Conservation (phyloP, 805 yeast species). For the Saccharomycopsis sp. region DNA sequence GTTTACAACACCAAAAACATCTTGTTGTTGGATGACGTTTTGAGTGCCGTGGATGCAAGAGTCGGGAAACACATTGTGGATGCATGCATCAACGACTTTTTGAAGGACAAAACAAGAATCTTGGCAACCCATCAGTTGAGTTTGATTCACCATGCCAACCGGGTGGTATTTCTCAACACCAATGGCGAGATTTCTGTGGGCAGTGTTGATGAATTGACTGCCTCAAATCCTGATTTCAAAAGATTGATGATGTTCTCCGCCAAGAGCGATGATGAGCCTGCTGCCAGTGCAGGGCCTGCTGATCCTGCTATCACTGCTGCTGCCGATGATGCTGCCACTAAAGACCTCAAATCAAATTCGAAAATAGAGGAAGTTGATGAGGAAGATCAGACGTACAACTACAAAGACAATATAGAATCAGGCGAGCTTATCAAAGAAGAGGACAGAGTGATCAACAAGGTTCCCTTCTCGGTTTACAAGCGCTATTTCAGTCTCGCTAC, state of each 20-base stretch:
- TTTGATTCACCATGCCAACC: conserved; percentile 51
- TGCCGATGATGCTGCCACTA: no score
- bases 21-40: conserved; percentile 56
- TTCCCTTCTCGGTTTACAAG: conserved; percentile 39
- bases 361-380: conserved; percentile 1
- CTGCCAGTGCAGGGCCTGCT: no score
- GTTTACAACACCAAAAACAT: conserved; percentile 55
- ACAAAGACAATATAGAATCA: conserved; percentile 24
- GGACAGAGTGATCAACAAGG: conserved; percentile 48
- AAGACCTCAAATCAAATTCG: no score
- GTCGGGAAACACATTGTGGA: conserved; percentile 63
- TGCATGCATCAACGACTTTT: conserved; percentile 44
- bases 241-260: conserved; percentile 34
- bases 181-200: conserved; percentile 48
- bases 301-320: no score
- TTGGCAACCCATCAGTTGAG: conserved; percentile 73
- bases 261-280: conserved; percentile 21
- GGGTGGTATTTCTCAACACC: conserved; percentile 44
- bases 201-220: conserved; percentile 37
- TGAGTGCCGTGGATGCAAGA: conserved; percentile 69
- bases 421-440: conserved; percentile 36
- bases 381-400: conserved; percentile 16
- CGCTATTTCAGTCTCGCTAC: conserved; percentile 47
- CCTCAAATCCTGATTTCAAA: conserved; percentile 34
- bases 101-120: conserved; percentile 47